Base-by-base conservation (phyloP, 352 stramenopile species). In the Globisporangium orthogonon region DNA sequence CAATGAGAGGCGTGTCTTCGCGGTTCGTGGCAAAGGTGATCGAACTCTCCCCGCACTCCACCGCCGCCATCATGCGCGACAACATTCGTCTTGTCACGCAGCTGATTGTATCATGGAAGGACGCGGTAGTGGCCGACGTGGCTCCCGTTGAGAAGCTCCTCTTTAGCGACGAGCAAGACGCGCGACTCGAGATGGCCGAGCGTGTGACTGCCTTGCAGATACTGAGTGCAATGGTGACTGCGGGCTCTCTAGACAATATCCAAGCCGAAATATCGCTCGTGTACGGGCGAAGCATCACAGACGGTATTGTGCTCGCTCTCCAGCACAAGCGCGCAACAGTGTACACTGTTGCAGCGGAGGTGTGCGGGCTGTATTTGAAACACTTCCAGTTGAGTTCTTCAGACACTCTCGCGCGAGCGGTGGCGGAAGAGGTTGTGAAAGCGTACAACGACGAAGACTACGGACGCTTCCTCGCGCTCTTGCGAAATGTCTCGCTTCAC, bases 401-500 rank as follows among this genome's bases (percentile, higher is more conserved):
- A 0, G 45, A 54, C 1, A 28, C 55, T 11, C 83, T 86, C 52
- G 66, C 69, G 28, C 52, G 50, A 33, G 73, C 78, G 7, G 28
- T 88, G 14, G 55, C 58, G 33, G 71, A 81, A 6, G 60, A 78
- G 10, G 75, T 86, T 14, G 59, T 70, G 18, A 67, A 67, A 18
- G 78, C 65, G 31, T 89, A 85, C 54, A 83, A 73, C 37, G 60
- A 73, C 6, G 82, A 91, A 65, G 77, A 91, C 43, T 86, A 74
- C 56, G 75, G 70, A 3, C 72, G 70, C n/a, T 89, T 91, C 49
- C 56, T 91, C 37, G 62, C 69, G 17, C 49, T 91, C 18, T 40
- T 89, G 49, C 71, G 78, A 54, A 89, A 81, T 63, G 69, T 82
- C 33, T 85, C 74, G 18, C 58, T 88, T 18, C 74, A 94, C 53